Percentiles rank a stretch among this genome's conserved stretches.
Conservation (phyloP, 23 red algal genomes). For the Gracilaria caudata region DNA sequence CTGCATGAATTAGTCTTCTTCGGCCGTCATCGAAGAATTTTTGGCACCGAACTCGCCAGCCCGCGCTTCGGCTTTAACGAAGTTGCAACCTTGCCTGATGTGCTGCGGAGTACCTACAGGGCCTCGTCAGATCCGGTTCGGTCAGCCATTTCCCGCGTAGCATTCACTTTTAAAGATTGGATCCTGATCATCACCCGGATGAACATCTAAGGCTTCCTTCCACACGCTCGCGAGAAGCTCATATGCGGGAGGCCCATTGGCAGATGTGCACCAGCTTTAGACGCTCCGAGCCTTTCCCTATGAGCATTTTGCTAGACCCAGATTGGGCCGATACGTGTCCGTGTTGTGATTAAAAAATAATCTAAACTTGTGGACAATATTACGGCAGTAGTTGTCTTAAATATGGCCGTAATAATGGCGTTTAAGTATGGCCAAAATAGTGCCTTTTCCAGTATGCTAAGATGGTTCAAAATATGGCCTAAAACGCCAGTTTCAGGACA, state of each 20-base stretch:
- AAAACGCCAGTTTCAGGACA: no score
- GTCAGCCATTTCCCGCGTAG: slow-evolving; percentile 32
- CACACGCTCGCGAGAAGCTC: not conserved
- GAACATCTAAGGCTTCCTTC: slow-evolving; percentile 16
- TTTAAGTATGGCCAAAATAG: no score
- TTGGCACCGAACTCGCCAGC: not conserved
- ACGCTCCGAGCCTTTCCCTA: not conserved
- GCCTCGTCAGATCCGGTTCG: slow-evolving; percentile 12
- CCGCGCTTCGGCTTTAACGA: not conserved
- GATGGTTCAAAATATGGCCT: no score
- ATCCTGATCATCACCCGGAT: slow-evolving; percentile 16
- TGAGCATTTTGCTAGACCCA: no score
- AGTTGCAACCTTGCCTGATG: slow-evolving; percentile 1
- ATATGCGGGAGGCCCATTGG: slow-evolving; percentile 5
- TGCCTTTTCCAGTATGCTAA: no score
- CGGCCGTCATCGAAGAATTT: slow-evolving; percentile 17
- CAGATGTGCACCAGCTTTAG: slow-evolving; percentile 14
- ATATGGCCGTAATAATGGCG: no score
- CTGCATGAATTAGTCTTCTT: slow-evolving; percentile 12
- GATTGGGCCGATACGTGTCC: no score
- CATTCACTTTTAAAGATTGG: slow-evolving; percentile 24
- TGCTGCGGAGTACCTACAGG: slow-evolving; percentile 9
- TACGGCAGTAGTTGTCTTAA: no score
- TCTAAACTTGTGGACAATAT: no score
- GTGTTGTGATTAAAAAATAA: no score